These are phyloP conservation scores for Quercus cerris DNA, from an alignment of 306 rosid species.

Conservation along the genomic window DNA sequence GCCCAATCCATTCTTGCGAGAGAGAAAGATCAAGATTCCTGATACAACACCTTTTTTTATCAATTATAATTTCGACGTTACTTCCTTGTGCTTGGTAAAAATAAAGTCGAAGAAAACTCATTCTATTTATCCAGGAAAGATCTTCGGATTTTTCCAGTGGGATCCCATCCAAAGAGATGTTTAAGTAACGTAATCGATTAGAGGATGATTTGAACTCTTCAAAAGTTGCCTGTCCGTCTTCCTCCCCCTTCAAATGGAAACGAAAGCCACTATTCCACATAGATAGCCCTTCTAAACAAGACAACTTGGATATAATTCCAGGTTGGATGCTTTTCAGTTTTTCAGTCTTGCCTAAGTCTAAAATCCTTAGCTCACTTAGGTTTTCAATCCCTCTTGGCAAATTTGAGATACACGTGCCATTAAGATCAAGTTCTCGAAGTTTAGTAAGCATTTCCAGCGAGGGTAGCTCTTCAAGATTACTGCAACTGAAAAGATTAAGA, in stretches of 20 bases:
- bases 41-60: slow-evolving; percentile 4
- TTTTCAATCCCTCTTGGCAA: slow-evolving; percentile 13
- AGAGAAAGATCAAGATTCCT: not conserved
- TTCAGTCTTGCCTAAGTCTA: not conserved
- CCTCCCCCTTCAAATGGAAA: not conserved
- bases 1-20: not conserved
- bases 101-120: not conserved
- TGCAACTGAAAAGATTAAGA: slow-evolving; percentile 7
- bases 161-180: not conserved
- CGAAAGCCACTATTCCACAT: not conserved
- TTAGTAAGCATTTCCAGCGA: not conserved
- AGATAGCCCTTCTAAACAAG: slow-evolving; percentile 10
- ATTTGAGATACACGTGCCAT: not conserved
- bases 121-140: slow-evolving; percentile 4
- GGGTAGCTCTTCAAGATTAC: not conserved
- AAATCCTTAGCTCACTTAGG: slow-evolving; percentile 1
- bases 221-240: slow-evolving; percentile 3
- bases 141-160: not conserved
- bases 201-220: slow-evolving; percentile 7
- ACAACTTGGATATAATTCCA: slow-evolving; percentile 9
- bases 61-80: not conserved
- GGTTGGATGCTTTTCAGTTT: not conserved
- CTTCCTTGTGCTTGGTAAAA: not conserved
- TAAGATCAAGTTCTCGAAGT: slow-evolving; percentile 19
- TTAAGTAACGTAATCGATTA: not conserved